Percentiles rank a stretch among this genome's conserved stretches.
These are phyloP conservation scores for Hypocrella siamensis DNA, from an alignment of 2,329 filamentous ascomycete species.

Conservation along the genomic window DNA sequence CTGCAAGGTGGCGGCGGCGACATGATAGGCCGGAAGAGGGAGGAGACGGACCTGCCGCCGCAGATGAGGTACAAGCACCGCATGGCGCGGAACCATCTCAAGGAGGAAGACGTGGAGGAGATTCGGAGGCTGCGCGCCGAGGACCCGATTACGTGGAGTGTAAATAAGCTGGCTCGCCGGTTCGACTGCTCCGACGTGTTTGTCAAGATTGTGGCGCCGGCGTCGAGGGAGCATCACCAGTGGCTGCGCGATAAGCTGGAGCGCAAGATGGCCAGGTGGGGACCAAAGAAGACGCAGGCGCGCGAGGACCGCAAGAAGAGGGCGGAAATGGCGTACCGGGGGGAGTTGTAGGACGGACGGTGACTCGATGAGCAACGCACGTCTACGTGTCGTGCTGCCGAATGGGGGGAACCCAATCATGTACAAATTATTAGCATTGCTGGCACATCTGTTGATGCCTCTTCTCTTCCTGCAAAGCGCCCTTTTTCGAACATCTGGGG, in stretches of 20 bases:
- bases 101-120: slow-evolving; percentile 38
- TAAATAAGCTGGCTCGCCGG: slow-evolving; percentile 33
- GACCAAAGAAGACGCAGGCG: slow-evolving; percentile 36
- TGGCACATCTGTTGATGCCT: too few relatives aligned
- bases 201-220: slow-evolving; percentile 40
- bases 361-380: too few relatives aligned
- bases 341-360: slow-evolving; percentile 25
- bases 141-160: slow-evolving; percentile 41
- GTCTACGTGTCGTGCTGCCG: too few relatives aligned
- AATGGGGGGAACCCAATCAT: too few relatives aligned
- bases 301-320: slow-evolving; percentile 39
- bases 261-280: slow-evolving; percentile 38
- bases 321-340: slow-evolving; percentile 33
- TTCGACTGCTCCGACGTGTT: slow-evolving; percentile 41
- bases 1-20: slow-evolving; percentile 9
- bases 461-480: too few relatives aligned
- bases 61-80: slow-evolving; percentile 18
- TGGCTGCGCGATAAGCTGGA: slow-evolving; percentile 28
- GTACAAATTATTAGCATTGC: too few relatives aligned
- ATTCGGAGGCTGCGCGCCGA: slow-evolving; percentile 37
- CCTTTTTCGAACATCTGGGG: too few relatives aligned
- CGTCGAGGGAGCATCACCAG: slow-evolving; percentile 30
- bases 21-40: slow-evolving; percentile 3
- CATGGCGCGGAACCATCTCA: slow-evolving; percentile 33
- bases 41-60: slow-evolving; percentile 16